phyloP scores from a whole-genome alignment of 176 grass and related monocot species.

The Aegilops bicornis region DNA sequence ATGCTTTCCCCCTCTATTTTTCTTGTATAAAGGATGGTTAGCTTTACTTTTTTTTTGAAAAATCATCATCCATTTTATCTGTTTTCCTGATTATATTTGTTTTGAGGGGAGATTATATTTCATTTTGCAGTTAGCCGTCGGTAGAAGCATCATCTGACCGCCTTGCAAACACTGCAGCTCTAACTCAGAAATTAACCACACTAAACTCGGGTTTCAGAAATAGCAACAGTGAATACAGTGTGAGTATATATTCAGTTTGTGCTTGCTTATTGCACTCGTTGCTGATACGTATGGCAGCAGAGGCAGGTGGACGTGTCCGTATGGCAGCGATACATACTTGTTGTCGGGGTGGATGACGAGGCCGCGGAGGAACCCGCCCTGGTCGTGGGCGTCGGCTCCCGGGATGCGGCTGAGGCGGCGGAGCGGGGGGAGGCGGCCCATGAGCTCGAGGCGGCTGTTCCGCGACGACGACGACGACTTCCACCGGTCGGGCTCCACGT shows the following conservation, averaged over 20 bases:
- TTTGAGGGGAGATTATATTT: background rate
- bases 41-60: background rate
- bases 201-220: background rate
- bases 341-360: constrained; percentile 76
- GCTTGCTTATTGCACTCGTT: no score
- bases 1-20: background rate
- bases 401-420: background rate
- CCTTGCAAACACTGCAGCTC: background rate
- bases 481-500: constrained; percentile 50
- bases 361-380: constrained; percentile 13
- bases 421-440: constrained; percentile 39
- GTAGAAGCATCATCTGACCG: background rate
- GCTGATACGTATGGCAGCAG: no score
- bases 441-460: constrained; percentile 52
- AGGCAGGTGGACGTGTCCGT: background rate
- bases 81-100: background rate
- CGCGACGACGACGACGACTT: constrained; percentile 56
- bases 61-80: background rate
- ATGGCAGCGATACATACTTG: constrained; percentile 23
- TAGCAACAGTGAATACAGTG: background rate
- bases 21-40: background rate
- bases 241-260: background rate
- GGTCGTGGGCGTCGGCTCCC: background rate
- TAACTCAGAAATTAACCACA: background rate
- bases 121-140: background rate